Evolutionary conservation across 2,329 filamentous ascomycete species (phyloP).

Genomic region (Stagonosporopsis cucurbitacearum): DNA sequence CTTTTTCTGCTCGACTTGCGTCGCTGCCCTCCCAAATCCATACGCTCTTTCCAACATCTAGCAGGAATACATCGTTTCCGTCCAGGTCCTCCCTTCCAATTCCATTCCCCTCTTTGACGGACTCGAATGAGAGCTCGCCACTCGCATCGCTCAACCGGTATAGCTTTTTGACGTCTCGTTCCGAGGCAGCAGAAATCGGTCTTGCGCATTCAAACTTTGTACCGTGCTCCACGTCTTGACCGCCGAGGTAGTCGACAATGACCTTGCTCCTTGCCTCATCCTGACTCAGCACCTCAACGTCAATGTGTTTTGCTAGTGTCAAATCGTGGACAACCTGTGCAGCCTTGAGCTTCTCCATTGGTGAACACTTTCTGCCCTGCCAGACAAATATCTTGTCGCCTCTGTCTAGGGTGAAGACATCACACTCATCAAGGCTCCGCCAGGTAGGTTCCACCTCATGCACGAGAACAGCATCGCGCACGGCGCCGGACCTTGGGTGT

Average conservation of each 20-base stretch:
- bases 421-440: slow-evolving; percentile 67
- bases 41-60: slow-evolving; percentile 63
- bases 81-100: slow-evolving; percentile 61
- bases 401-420: slow-evolving; percentile 70
- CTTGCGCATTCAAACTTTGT: slow-evolving; percentile 52
- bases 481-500: slow-evolving; percentile 54
- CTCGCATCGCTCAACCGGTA: slow-evolving; percentile 69
- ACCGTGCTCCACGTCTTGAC: slow-evolving; percentile 52
- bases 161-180: slow-evolving; percentile 53
- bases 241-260: slow-evolving; percentile 58
- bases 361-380: slow-evolving; percentile 70
- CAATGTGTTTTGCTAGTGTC: slow-evolving; percentile 67
- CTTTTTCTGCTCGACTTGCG: slow-evolving; percentile 65
- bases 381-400: slow-evolving; percentile 72
- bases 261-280: slow-evolving; percentile 62
- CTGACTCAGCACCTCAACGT: slow-evolving; percentile 71
- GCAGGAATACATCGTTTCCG: slow-evolving; percentile 66
- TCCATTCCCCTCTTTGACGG: slow-evolving; percentile 62
- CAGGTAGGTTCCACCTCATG: slow-evolving; percentile 69
- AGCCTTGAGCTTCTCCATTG: slow-evolving; percentile 73
- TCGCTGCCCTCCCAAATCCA: slow-evolving; percentile 71
- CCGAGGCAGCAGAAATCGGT: slow-evolving; percentile 44
- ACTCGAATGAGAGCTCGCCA: slow-evolving; percentile 63
- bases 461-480: slow-evolving; percentile 61
- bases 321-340: slow-evolving; percentile 71